These are phyloP conservation scores for Yamadazyma atlantica DNA, from an alignment of 1,139 yeast species.

Conservation along the genomic window DNA sequence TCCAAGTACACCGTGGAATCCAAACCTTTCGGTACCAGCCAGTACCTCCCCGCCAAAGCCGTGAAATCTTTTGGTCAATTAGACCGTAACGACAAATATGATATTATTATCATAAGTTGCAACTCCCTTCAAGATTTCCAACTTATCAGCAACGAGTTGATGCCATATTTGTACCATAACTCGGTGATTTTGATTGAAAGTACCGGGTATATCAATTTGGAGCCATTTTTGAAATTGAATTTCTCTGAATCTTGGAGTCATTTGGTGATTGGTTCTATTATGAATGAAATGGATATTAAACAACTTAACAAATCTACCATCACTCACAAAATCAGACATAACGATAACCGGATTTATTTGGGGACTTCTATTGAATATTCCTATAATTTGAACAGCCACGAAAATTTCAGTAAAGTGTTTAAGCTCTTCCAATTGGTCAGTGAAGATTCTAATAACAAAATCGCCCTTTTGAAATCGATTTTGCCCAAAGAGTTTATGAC, in stretches of 20 bases:
- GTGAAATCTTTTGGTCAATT: constrained; percentile 19
- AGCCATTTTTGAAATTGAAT: constrained; percentile 56
- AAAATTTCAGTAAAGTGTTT: constrained; percentile 28
- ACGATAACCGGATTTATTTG: constrained; percentile 40
- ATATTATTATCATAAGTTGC: constrained; percentile 37
- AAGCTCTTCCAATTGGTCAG: constrained; percentile 36
- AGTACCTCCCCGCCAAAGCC: constrained; percentile 24
- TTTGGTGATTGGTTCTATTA: constrained; percentile 52
- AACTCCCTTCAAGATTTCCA: constrained; percentile 46
- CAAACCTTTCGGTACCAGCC: constrained; percentile 18
- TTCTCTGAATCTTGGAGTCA: constrained; percentile 27
- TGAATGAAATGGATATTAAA: constrained; percentile 66
- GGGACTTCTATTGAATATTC: constrained; percentile 30
- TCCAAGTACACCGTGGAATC: constrained; percentile 20
- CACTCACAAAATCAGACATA: constrained; percentile 27
- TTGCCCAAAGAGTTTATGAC: constrained; percentile 62
- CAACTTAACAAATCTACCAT: constrained; percentile 25
- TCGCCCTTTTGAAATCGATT: constrained; percentile 48
- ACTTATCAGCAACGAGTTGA: constrained; percentile 24
- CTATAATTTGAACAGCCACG: constrained; percentile 13
- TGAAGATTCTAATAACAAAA: constrained; percentile 29
- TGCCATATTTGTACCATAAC: constrained; percentile 26
- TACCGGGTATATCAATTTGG: constrained; percentile 69
- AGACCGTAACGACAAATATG: constrained; percentile 22
- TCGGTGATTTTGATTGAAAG: constrained; percentile 64